These are phyloP conservation scores for Fusarium kyushuense DNA, from an alignment of 2,329 filamentous ascomycete genomes.

Conservation along the genomic window DNA sequence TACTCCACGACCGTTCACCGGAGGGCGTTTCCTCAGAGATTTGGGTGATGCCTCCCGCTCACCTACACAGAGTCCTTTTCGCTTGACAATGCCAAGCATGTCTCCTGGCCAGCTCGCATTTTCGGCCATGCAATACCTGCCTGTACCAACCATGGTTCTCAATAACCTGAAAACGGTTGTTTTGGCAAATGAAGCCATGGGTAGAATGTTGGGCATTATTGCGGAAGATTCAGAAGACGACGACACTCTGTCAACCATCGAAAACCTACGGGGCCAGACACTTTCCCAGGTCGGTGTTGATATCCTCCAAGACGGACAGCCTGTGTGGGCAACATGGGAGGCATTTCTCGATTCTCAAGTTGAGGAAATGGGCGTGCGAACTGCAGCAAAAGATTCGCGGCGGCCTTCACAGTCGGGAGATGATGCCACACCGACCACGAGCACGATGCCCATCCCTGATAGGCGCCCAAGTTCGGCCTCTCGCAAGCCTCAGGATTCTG, in stretches of 20 bases:
- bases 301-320: conserved; percentile 74
- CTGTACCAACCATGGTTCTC: conserved; percentile 77
- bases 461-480: conserved; percentile 44
- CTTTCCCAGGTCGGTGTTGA: conserved; percentile 79
- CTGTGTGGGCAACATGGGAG: conserved; percentile 71
- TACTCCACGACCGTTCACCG: conserved; percentile 44
- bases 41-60: conserved; percentile 49
- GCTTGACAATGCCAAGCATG: conserved; percentile 60
- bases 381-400: conserved; percentile 41
- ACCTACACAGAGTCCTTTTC: conserved; percentile 55
- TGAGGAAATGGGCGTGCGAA: conserved; percentile 55
- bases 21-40: conserved; percentile 54
- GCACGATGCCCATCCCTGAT: conserved; percentile 49
- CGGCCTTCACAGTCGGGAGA: conserved; percentile 43
- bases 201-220: conserved; percentile 72
- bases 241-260: conserved; percentile 61
- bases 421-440: conserved; percentile 55
- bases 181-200: conserved; percentile 81
- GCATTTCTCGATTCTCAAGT: conserved; percentile 67
- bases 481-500: conserved; percentile 66
- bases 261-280: conserved; percentile 73
- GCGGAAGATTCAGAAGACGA: conserved; percentile 56
- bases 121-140: conserved; percentile 78
- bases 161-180: conserved; percentile 76
- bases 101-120: conserved; percentile 70